These are phyloP conservation scores for Venturia effusa DNA, from an alignment of 2,329 filamentous ascomycete genomes.

Conservation along the genomic window DNA sequence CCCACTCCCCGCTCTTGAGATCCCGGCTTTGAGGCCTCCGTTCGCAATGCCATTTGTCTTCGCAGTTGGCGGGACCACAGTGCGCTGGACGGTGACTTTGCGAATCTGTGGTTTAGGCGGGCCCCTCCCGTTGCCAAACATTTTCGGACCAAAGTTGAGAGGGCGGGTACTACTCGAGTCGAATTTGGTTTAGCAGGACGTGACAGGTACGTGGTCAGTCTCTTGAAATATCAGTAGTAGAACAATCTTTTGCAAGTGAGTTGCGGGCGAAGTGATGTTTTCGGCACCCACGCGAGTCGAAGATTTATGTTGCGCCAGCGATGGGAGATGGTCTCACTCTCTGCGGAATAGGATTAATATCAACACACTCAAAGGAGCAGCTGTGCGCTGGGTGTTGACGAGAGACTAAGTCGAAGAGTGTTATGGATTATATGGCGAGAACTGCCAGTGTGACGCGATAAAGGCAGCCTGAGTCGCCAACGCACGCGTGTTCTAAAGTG, in stretches of 20 bases:
- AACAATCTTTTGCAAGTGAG: not conserved
- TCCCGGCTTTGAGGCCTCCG: not conserved
- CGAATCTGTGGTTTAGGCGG: conserved; percentile 4
- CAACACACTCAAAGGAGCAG: not conserved
- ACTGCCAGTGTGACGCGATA: too few species aligned
- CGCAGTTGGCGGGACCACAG: not conserved
- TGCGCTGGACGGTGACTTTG: not conserved
- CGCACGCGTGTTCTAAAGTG: not conserved
- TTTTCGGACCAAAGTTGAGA: not conserved
- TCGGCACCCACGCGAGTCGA: not conserved
- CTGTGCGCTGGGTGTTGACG: too few species aligned
- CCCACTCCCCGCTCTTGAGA: not conserved
- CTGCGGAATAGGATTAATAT: not conserved
- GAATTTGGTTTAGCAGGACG: not conserved
- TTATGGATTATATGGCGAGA: too few species aligned
- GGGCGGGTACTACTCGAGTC: not conserved
- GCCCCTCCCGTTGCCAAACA: not conserved
- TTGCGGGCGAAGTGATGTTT: not conserved
- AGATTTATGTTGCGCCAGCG: not conserved
- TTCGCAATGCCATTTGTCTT: not conserved
- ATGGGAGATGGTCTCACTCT: not conserved
- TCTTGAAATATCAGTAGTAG: not conserved
- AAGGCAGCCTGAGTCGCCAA: not conserved
- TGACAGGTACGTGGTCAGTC: not conserved
- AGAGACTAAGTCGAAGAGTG: too few species aligned